These are phyloP conservation scores for Nakaseomyces delphensis DNA, from an alignment of 1,139 yeast genomes.

Conservation along the genomic window DNA sequence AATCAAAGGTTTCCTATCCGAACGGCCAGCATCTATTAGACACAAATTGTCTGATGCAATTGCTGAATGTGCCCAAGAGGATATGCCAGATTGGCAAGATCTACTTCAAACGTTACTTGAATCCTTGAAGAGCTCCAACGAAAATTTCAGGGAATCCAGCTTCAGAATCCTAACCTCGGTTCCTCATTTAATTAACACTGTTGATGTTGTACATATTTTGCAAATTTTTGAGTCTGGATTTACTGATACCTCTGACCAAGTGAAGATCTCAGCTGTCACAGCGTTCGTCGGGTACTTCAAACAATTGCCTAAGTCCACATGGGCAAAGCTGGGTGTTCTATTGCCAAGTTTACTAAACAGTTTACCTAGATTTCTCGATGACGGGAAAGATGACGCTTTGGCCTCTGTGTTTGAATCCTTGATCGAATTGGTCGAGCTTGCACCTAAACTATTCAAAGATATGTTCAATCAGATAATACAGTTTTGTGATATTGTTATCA, in stretches of 20 bases:
- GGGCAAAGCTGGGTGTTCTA: conserved; percentile 70
- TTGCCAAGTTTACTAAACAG: conserved; percentile 80
- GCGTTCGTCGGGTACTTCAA: conserved; percentile 90
- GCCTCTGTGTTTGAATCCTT: conserved; percentile 82
- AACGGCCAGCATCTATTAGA: conserved; percentile 59
- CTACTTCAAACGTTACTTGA: conserved; percentile 66
- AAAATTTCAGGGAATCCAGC: conserved; percentile 81
- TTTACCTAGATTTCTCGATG: conserved; percentile 71
- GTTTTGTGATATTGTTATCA: conserved; percentile 73
- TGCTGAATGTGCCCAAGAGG: conserved; percentile 78
- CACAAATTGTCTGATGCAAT: conserved; percentile 92
- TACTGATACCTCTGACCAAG: conserved; percentile 68
- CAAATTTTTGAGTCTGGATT: conserved; percentile 75
- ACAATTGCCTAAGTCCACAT: conserved; percentile 63
- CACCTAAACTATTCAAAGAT: conserved; percentile 88
- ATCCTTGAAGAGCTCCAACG: conserved; percentile 53
- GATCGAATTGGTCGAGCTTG: conserved; percentile 83
- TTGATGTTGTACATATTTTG: conserved; percentile 47
- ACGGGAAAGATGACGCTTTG: conserved; percentile 71
- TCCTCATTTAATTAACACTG: conserved; percentile 65
- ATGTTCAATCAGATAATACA: conserved; percentile 82
- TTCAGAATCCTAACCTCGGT: conserved; percentile 81
- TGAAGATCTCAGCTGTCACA: conserved; percentile 82
- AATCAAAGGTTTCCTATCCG: conserved; percentile 62
- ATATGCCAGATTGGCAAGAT: conserved; percentile 62